Base-by-base conservation (phyloP, 331 rosid genomes). In the Prunus yedoensis region DNA sequence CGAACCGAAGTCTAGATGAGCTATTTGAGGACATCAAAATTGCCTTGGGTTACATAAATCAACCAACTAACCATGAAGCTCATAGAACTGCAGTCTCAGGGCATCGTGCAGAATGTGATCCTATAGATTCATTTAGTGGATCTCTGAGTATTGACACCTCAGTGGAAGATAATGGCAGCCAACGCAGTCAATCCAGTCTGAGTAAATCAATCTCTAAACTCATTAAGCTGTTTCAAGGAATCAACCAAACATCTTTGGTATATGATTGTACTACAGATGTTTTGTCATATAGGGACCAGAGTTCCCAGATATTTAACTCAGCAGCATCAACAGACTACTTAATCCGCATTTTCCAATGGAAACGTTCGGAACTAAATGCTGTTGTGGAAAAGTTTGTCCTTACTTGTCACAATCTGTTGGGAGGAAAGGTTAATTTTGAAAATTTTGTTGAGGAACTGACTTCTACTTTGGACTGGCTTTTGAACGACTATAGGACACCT, bases 1-100 rank as follows among this genome's bases (percentile, higher is more conserved):
- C 86, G 3, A 82, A 82, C 12, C 81, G 65, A 78, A 82, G 74
- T 59, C 63, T 82, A 20, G 83, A 68, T 69, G 83, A 82, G 23
- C 69, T 82, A 41, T 66, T 82, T 38, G 79, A 54, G 73, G 86
- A 82, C 75, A 78, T 82, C 68, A 82, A 78, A 63, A 74, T 82
- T 58, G 69, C 83, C 50, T 59, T 82, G 76, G 86, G 86, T 15
- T 78, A 60, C 71, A 77, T 85, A 61, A 83, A 82, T 54, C 76
- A 69, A 9, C 84, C 88, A 58, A 69, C 71, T 30, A 10, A 76
- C 46, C 49, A 62, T 56, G 75, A 76, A 72, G 78, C 78, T 78
- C 68, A 70, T 46, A 28, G 54, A 75, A 78, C 68, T 68, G 63
- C 78, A 28, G 84, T 41, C 59, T 63, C 76, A 15, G 27, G 35